Base-by-base conservation (phyloP, 1,284 basidiomycete genomes). In the Lentinula novae-zelandiae region DNA sequence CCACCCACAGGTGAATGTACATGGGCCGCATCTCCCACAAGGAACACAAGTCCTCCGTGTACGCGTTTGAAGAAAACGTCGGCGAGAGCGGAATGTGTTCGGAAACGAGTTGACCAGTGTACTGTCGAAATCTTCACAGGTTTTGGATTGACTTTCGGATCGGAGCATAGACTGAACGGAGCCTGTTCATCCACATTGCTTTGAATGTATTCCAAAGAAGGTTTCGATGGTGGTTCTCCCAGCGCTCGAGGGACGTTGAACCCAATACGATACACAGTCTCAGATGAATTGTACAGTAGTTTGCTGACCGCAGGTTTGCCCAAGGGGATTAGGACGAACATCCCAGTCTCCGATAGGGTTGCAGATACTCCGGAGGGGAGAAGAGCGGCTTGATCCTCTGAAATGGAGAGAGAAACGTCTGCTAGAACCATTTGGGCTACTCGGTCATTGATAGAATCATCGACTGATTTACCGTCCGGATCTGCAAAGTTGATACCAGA, bases 11-110 rank as follows among this genome's bases (percentile, higher is more conserved):
- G 78, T 4, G 75, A 73, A 61, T 78, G 78, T 34, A 78, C 75
- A 66, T 81, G 79, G 6, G 77, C 77, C 3, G 77, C 75, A 63
- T 79, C 79, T 20, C 78, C 78, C 5, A 77, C 65, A 7, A 80
- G 71, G 44, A 78, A 59, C 38, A 78, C 68, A 20, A 68, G 60
- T 13, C 71, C 72, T 10, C 52, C 58, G 48, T 64, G 63, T 6
- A 75, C 57, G 3, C 67, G 71, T 52, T 67, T 63, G 58, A 75
- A 69, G 58, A 69, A 73, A 38, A 65, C 67, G 20, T 73, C 74
- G 7, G 77, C 77, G 53, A 76, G 69, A n/a, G 75, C 76, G 27
- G 73, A 67, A 51, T 72, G 73, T 0, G 70, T 72, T 51, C 73
- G 68, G 64, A 75, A 78, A n/a, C 76, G 66, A 3, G 73, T 72